Evolutionary conservation across 208 protist species (phyloP).

Genomic region (Trypanosoma cruzi): DNA sequence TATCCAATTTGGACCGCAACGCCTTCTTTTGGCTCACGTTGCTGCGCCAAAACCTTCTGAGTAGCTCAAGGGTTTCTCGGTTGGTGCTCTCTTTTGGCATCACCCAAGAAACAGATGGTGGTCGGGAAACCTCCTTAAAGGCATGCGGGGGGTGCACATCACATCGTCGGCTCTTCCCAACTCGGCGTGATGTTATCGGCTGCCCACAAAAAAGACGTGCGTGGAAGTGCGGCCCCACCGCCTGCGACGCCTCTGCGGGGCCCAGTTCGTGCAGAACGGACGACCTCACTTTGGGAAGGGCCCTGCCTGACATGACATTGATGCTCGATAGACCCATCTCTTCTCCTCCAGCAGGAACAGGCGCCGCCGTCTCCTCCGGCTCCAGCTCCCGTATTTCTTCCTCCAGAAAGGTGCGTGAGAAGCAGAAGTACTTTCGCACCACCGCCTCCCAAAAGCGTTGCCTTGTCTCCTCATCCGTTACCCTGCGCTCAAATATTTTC

Average conservation of each 20-base stretch:
- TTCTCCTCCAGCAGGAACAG: neutral
- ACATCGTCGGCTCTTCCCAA: neutral
- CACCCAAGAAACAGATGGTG: slow-evolving; percentile 32
- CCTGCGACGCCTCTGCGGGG: neutral
- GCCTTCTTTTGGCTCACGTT: slow-evolving; percentile 28
- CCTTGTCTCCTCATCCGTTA: slow-evolving; percentile 61
- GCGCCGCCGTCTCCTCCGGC: neutral
- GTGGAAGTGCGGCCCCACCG: neutral
- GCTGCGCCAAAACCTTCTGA: slow-evolving; percentile 63
- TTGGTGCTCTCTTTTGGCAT: slow-evolving; percentile 59
- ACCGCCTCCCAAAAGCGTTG: slow-evolving; percentile 79
- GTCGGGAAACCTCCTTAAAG: slow-evolving; percentile 9
- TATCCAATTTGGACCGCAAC: slow-evolving; percentile 33
- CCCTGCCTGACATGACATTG: slow-evolving; percentile 54
- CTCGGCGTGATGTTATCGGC: slow-evolving; percentile 2
- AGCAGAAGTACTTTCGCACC: slow-evolving; percentile 87
- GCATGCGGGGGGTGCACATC: slow-evolving; percentile 13
- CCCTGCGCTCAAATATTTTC: slow-evolving; percentile 56
- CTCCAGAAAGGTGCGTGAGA: slow-evolving; percentile 81
- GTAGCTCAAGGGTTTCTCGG: slow-evolving; percentile 55
- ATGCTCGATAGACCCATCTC: slow-evolving; percentile 33
- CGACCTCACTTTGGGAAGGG: slow-evolving; percentile 46
- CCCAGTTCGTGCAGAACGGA: slow-evolving; percentile 2
- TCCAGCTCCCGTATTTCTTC: slow-evolving; percentile 59
- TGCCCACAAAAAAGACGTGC: slow-evolving; percentile 6